Evolutionary conservation across 164 flowering plant species (phyloP).

Genomic region (Tinospora cordifolia): DNA sequence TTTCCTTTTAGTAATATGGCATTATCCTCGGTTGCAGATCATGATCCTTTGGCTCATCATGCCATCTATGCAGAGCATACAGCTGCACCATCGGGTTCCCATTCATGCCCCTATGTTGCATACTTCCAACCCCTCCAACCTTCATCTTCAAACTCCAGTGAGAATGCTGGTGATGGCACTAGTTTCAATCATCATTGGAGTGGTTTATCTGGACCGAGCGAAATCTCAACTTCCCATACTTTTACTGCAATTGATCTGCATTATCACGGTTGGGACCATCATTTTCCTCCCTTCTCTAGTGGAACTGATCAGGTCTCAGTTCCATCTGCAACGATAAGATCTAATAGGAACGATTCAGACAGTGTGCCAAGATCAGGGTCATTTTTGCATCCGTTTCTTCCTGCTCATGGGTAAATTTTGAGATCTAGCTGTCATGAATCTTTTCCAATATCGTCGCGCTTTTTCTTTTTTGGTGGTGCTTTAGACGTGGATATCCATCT

Average conservation of each 20-base stretch:
- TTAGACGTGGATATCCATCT: no score
- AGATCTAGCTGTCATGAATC: background rate
- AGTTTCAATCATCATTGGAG: constrained; percentile 57
- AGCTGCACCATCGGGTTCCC: constrained; percentile 66
- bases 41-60: constrained; percentile 64
- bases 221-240: constrained; percentile 32
- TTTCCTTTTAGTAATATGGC: no score
- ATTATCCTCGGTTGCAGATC: constrained; percentile 68
- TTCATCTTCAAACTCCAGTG: constrained; percentile 53
- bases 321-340: constrained; percentile 34
- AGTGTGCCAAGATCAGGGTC: constrained; percentile 41
- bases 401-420: constrained; percentile 50
- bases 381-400: constrained; percentile 45
- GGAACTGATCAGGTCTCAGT: constrained; percentile 39
- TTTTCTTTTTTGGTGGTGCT: no score
- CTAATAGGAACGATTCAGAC: constrained; percentile 38
- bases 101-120: constrained; percentile 77
- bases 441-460: no score
- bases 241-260: constrained; percentile 33
- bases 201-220: constrained; percentile 42
- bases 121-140: constrained; percentile 68
- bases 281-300: constrained; percentile 23
- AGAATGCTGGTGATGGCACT: constrained; percentile 53
- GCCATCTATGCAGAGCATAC: constrained; percentile 62
- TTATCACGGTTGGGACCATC: constrained; percentile 25